Percentiles rank a stretch among this genome's conserved stretches.
These are phyloP conservation scores for Arachis monticola DNA, from an alignment of 331 rosid genomes.

Conservation along the genomic window DNA sequence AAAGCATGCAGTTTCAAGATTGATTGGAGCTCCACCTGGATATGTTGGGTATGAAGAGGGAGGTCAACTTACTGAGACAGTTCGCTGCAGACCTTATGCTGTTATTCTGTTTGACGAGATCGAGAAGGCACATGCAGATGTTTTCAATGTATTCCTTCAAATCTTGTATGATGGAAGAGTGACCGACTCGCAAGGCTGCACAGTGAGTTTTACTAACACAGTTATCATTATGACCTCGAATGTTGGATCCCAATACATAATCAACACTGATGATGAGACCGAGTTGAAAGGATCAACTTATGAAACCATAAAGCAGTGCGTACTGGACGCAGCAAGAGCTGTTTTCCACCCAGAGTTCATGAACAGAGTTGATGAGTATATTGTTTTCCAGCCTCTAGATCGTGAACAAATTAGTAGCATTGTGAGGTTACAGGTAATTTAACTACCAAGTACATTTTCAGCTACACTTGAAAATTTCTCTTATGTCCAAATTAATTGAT, in stretches of 20 bases:
- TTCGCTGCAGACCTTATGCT: conserved; percentile 84
- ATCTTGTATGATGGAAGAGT: conserved; percentile 88
- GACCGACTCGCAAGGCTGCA: conserved; percentile 88
- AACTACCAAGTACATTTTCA: not conserved
- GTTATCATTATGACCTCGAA: conserved; percentile 93
- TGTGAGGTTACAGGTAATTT: conserved; percentile 75
- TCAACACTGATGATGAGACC: conserved; percentile 59
- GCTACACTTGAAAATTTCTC: not conserved
- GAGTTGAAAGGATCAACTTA: conserved; percentile 58
- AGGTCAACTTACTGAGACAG: conserved; percentile 81
- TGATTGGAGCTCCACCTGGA: conserved; percentile 96
- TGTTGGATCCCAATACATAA: conserved; percentile 91
- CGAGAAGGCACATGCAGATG: conserved; percentile 89
- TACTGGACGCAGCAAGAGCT: conserved; percentile 85
- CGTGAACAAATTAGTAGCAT: conserved; percentile 74
- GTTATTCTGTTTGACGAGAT: conserved; percentile 90
- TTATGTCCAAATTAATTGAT: conserved; percentile 8
- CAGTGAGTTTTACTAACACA: conserved; percentile 89
- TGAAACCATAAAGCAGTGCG: conserved; percentile 79
- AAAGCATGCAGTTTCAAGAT: conserved; percentile 88
- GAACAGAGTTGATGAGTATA: conserved; percentile 90
- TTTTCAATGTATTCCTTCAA: conserved; percentile 87
- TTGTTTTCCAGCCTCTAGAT: conserved; percentile 88
- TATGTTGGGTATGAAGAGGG: conserved; percentile 97
- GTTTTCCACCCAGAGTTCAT: conserved; percentile 86